Base-by-base conservation (phyloP, 2,329 filamentous ascomycete species). In the Periconia sp. region DNA sequence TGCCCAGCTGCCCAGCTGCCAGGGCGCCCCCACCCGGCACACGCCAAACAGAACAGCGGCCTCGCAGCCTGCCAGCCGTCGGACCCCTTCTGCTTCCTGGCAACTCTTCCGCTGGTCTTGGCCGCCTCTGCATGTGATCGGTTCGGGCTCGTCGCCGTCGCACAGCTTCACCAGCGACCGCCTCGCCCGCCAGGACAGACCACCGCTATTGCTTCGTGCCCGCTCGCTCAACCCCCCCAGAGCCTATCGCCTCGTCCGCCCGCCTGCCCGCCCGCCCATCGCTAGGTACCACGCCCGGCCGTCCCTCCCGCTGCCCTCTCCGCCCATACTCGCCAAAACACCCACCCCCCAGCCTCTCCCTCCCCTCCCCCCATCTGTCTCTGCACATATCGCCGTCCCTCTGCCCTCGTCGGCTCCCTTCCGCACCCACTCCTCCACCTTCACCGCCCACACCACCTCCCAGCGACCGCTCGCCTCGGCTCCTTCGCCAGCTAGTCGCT, bases 61-160 rank as follows among this genome's bases (percentile, higher is more conserved):
- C n/a, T n/a, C n/a, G n/a, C n/a, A n/a, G n/a, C n/a, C n/a, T n/a
- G n/a, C n/a, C n/a, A n/a, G n/a, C n/a, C n/a, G n/a, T n/a, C n/a
- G n/a, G n/a, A n/a, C n/a, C n/a, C n/a, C n/a, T n/a, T n/a, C 37
- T 33, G 33, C 40, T 43, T 43, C 41, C 28, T 34, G 45, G 33
- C 38, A 43, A 42, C 36, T 38, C 34, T 42, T 44, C 39, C 46
- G 34, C 43, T 45, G 22, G n/a, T n/a, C 58, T 60, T 59, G 56
- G 61, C 54, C 38, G 18, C 38, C 35, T 35, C 54, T 60, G 63
- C 65, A 65, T 66, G 63, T 69, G 66, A 68, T 61, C 57, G 35
- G 41, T 57, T 52, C 51, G 53, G 53, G 48, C 43, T 32, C 22
- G 40, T 28, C 43, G 45, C 40, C 33, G 64, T 69, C 56, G 59